These are phyloP conservation scores for Gracilaria vermiculophylla DNA, from an alignment of 23 red algal species.

Conservation along the genomic window DNA sequence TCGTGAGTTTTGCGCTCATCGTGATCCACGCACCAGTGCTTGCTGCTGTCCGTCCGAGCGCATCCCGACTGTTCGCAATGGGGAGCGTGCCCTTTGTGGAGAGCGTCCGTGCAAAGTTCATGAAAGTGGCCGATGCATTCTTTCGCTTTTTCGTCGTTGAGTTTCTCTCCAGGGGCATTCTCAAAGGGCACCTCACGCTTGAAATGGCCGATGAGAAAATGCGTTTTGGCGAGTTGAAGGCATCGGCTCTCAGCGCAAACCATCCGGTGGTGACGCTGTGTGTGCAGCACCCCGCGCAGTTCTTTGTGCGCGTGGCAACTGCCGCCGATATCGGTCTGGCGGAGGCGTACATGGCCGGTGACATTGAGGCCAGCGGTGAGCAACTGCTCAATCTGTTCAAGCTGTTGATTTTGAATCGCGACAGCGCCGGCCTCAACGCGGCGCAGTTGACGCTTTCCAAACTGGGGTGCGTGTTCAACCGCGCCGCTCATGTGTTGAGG, in stretches of 20 bases:
- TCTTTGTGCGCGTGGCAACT: constrained; percentile 74
- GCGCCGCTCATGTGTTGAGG: constrained; percentile 38
- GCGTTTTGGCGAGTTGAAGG: constrained; percentile 27
- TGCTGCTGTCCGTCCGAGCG: no score
- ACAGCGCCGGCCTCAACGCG: constrained; percentile 1
- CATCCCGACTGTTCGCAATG: neutral
- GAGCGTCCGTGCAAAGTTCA: neutral
- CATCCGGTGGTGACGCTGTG: constrained; percentile 9
- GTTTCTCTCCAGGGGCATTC: constrained; percentile 37
- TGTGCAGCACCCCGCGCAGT: constrained; percentile 22
- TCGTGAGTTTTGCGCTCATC: no score
- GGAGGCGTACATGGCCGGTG: constrained; percentile 89
- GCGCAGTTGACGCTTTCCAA: constrained; percentile 23
- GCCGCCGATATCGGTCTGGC: constrained; percentile 92
- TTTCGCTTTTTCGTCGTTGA: constrained; percentile 38
- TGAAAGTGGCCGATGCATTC: neutral
- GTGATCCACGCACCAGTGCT: no score
- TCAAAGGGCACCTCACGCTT: constrained; percentile 7
- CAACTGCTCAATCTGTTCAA: constrained; percentile 57
- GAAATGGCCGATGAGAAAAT: neutral
- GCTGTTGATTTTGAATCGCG: constrained; percentile 88
- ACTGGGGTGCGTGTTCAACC: constrained; percentile 45
- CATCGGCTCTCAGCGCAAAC: neutral
- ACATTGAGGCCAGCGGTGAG: constrained; percentile 38
- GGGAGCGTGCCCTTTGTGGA: neutral